Evolutionary conservation across 2,329 filamentous ascomycete species (phyloP).

Genomic region (Aspergillus ruber): DNA sequence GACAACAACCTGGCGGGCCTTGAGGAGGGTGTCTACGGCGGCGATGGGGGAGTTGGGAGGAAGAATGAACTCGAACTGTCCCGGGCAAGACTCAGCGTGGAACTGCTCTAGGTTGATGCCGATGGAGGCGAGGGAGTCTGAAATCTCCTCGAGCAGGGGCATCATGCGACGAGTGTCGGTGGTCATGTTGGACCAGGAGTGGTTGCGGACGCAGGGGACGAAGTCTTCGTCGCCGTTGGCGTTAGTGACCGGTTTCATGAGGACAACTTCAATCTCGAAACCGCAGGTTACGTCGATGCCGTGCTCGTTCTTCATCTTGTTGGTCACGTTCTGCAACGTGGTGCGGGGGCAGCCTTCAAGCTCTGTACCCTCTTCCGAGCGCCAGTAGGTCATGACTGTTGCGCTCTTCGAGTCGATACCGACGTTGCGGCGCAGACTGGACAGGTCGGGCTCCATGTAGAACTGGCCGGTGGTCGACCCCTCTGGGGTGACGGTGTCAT

Average conservation of each 20-base stretch:
- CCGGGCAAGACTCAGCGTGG: conserved; percentile 65
- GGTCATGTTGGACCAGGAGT: conserved; percentile 65
- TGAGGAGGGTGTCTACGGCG: conserved; percentile 66
- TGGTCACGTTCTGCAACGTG: conserved; percentile 51
- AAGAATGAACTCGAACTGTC: conserved; percentile 73
- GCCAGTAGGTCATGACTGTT: conserved; percentile 62
- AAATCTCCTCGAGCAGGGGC: conserved; percentile 60
- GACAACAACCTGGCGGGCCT: conserved; percentile 63
- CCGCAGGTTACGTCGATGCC: conserved; percentile 60
- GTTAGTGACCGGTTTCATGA: conserved; percentile 49
- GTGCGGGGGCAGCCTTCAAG: conserved; percentile 60
- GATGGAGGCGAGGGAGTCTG: conserved; percentile 52
- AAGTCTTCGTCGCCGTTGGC: conserved; percentile 25
- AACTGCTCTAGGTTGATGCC: conserved; percentile 65
- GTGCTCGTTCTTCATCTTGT: conserved; percentile 45
- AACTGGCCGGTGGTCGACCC: conserved; percentile 59
- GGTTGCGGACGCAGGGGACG: conserved; percentile 52
- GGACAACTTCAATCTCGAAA: conserved; percentile 76
- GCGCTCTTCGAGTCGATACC: conserved; percentile 52
- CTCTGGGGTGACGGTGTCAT: conserved; percentile 51
- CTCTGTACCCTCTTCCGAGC: conserved; percentile 47
- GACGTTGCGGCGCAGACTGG: conserved; percentile 54
- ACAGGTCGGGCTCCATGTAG: conserved; percentile 59
- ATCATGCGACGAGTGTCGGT: conserved; percentile 53
- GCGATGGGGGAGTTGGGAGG: conserved; percentile 56